Evolutionary conservation across 2,329 filamentous ascomycete genomes (phyloP).

Genomic region (Aspergillus fumigatus): DNA sequence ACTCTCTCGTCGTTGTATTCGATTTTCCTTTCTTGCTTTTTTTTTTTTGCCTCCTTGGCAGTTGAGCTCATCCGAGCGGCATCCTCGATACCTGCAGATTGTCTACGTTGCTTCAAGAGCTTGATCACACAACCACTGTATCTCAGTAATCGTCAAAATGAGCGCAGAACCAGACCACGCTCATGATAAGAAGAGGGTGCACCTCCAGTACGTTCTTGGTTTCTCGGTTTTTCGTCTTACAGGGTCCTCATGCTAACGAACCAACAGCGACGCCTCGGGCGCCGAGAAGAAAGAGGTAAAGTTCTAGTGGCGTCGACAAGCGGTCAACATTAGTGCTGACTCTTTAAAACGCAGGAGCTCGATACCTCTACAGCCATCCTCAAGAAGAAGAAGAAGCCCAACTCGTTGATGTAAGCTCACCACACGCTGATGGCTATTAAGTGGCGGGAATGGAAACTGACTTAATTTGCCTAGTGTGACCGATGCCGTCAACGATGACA

Average conservation of each 20-base stretch:
- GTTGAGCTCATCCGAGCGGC: conserved; percentile 14
- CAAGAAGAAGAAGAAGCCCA: conserved; percentile 99
- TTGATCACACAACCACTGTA: conserved; percentile 20
- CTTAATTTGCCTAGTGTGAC: conserved; percentile 65
- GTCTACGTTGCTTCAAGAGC: conserved; percentile 24
- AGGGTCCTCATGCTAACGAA: conserved; percentile 37
- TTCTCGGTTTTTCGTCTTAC: conserved; percentile 9
- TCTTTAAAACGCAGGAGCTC: conserved; percentile 60
- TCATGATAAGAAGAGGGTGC: conserved; percentile 75
- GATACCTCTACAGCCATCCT: conserved; percentile 93
- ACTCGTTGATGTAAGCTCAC: conserved; percentile 80
- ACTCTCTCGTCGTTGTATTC: conserved; percentile 6
- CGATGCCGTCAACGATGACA: conserved; percentile 98
- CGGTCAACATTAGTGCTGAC: conserved; percentile 37
- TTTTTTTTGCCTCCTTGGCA: conserved; percentile 6
- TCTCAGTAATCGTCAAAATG: conserved; percentile 53
- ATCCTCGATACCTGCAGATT: conserved; percentile 11
- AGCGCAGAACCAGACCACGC: conserved; percentile 60
- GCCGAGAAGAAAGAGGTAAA: conserved; percentile 76
- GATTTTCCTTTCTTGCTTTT: conserved; percentile 4
- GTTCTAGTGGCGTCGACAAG: conserved; percentile 4
- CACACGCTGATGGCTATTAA: background rate
- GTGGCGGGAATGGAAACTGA: conserved; percentile 18
- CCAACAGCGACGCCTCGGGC: conserved; percentile 75
- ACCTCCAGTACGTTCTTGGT: conserved; percentile 63